These are phyloP conservation scores for Linanthus parryae DNA, from an alignment of 148 eudicot genomes.

Conservation along the genomic window DNA sequence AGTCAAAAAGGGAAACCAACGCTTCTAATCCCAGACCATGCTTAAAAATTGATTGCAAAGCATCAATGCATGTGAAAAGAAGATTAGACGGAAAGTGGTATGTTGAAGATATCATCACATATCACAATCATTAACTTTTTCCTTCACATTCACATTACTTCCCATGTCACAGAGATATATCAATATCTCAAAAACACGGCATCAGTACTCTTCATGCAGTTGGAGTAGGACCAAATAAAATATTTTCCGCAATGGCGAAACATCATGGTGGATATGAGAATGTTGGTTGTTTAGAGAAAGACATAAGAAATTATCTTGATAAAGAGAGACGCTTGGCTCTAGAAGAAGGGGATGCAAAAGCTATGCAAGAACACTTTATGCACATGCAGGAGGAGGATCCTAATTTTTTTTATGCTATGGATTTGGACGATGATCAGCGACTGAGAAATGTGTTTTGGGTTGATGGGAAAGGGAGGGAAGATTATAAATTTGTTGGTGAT, in stretches of 20 bases:
- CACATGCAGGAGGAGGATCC: background rate
- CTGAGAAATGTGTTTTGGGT: constrained; percentile 1
- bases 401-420: constrained; percentile 1
- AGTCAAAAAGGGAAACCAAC: background rate
- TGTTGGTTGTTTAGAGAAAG: constrained; percentile 1
- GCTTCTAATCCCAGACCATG: background rate
- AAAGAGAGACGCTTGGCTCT: background rate
- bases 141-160: background rate
- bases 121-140: background rate
- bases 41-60: background rate
- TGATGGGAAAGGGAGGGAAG: background rate
- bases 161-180: background rate
- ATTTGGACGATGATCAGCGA: background rate
- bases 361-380: background rate
- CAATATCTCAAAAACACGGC: background rate
- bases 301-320: background rate
- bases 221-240: background rate
- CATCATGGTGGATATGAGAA: constrained; percentile 2
- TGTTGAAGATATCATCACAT: background rate
- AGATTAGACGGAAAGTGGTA: background rate
- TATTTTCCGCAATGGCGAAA: background rate
- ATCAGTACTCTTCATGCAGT: background rate
- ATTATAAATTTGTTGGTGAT: background rate
- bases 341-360: background rate
- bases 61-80: background rate